phyloP scores from a whole-genome alignment of 768 basidiomycete genomes.

The Amanita muscaria region DNA sequence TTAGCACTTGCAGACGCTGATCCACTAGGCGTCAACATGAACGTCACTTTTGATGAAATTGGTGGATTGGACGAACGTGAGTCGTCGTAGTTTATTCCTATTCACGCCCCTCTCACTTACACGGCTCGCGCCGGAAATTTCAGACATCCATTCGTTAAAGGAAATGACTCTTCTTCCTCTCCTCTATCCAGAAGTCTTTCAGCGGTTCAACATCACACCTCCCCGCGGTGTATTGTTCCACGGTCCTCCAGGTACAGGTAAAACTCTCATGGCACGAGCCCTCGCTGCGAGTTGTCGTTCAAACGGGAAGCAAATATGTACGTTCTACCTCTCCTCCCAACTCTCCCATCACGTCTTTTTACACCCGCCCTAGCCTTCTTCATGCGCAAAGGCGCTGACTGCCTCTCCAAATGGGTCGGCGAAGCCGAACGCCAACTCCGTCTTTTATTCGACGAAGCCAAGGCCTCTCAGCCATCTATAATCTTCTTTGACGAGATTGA shows the following conservation, averaged over 20 bases:
- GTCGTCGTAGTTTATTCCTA: not conserved
- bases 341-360: not conserved
- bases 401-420: slow-evolving; percentile 97
- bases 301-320: slow-evolving; percentile 82
- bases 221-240: slow-evolving; percentile 96
- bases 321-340: slow-evolving; percentile 20
- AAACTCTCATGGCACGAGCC: slow-evolving; percentile 89
- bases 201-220: slow-evolving; percentile 87
- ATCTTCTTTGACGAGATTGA: slow-evolving; percentile 99
- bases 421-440: slow-evolving; percentile 96
- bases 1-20: slow-evolving; percentile 89
- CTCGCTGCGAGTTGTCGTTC: slow-evolving; percentile 87
- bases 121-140: not conserved
- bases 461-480: slow-evolving; percentile 86
- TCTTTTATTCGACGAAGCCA: slow-evolving; percentile 92
- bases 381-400: slow-evolving; percentile 99
- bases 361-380: slow-evolving; percentile 69
- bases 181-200: slow-evolving; percentile 94
- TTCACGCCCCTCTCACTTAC: not conserved
- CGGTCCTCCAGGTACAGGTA: slow-evolving; percentile 98
- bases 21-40: slow-evolving; percentile 87
- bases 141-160: slow-evolving; percentile 93
- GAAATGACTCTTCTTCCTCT: slow-evolving; percentile 97
- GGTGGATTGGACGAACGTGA: slow-evolving; percentile 91
- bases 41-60: slow-evolving; percentile 93